Conservation (phyloP, 306 rosid genomes). For the Citrullus mucosospermus region DNA sequence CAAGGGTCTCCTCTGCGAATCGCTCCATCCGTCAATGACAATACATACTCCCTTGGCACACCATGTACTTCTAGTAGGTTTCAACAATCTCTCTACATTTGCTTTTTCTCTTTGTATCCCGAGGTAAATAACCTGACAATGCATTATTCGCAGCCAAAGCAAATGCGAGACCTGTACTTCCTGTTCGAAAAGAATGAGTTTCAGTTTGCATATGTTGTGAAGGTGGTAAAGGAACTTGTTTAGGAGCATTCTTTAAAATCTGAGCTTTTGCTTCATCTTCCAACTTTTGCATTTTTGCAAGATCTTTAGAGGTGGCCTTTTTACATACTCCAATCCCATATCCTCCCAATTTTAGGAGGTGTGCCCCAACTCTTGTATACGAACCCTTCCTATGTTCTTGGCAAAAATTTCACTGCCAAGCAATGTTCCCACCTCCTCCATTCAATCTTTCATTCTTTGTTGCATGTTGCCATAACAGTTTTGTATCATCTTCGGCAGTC, state of each 20-base stretch:
- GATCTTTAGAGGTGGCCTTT: not conserved
- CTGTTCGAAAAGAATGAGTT: too few relatives aligned
- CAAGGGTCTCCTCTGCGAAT: too few relatives aligned
- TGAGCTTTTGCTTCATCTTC: not conserved
- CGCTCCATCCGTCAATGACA: too few relatives aligned
- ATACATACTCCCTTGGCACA: not conserved
- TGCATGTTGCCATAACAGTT: not conserved
- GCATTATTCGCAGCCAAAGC: too few relatives aligned
- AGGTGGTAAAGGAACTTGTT: too few relatives aligned
- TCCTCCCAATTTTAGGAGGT: not conserved
- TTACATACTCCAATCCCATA: not conserved
- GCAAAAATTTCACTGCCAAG: not conserved
- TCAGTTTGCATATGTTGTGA: not conserved
- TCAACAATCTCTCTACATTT: not conserved
- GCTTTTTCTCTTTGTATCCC: not conserved
- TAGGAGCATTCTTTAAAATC: not conserved
- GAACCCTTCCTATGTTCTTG: too few relatives aligned
- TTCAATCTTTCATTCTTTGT: not conserved
- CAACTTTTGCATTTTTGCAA: too few relatives aligned
- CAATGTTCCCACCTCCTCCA: not conserved
- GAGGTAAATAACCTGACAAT: too few relatives aligned
- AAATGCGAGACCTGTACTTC: not conserved
- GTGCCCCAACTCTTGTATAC: not conserved
- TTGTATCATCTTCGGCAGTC: not conserved
- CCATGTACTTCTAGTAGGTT: not conserved